Evolutionary conservation across 2,329 filamentous ascomycete genomes (phyloP).

Genomic region (Curvularia sp.): DNA sequence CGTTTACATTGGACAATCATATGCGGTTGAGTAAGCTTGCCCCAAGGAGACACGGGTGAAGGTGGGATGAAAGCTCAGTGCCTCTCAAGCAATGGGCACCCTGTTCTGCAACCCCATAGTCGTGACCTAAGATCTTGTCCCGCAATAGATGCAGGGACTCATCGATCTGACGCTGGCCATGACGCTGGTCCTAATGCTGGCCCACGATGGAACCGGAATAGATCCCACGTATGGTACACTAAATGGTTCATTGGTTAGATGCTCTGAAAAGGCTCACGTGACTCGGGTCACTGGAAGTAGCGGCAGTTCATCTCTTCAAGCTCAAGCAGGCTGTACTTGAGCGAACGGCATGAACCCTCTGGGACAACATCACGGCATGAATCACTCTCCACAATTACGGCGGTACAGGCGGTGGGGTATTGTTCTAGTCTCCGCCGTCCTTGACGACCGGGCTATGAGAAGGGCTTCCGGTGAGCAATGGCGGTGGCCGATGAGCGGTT

Average conservation of each 20-base stretch:
- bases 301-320: neutral
- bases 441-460: neutral
- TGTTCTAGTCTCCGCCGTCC: neutral
- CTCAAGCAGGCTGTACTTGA: neutral
- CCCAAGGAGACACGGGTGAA: too few relatives aligned
- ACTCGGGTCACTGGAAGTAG: neutral
- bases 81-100: neutral
- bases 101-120: neutral
- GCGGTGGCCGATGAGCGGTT: constrained; percentile 2
- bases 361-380: neutral
- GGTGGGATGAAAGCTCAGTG: too few relatives aligned
- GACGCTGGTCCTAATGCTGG: neutral
- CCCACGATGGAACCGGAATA: too few relatives aligned
- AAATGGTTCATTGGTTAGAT: neutral
- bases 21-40: too few relatives aligned
- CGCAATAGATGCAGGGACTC: neutral
- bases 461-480: neutral
- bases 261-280: neutral
- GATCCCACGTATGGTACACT: neutral
- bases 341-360: neutral
- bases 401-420: neutral
- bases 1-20: too few relatives aligned
- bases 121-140: neutral
- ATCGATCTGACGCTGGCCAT: neutral
- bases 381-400: neutral